Evolutionary conservation across 805 yeast genomes (phyloP), one percentile per base, ranked within the genome.

Genomic region (Vanderwaltozyma yarrowii): DNA sequence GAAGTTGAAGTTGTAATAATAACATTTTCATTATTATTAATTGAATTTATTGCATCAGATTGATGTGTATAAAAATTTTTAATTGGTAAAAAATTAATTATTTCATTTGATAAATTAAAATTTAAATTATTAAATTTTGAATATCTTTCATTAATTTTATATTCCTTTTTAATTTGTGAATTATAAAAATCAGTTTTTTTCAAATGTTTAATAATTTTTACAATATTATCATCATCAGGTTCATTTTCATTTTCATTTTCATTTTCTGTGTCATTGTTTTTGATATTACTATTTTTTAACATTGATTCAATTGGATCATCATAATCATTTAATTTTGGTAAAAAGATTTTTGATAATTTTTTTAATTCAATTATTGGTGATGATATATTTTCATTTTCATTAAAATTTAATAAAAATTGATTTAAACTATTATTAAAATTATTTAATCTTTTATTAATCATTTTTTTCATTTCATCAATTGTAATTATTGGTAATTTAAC

Each of bases 1-100:
- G 96, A 86, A 0, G 99, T 92, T 0, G 96, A 77, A 0, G 98
- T 92, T n/a, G 95, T 79, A 2, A 88, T 78, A 31, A 92, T 83
- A 4, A 87, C 86, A 58, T 88, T 78, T 34, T 73, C 65, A 0
- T 76, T 76, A 0, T 61, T 48, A 34, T 73, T 58, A 17, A 82
- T 59, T 0, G 78, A 70, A 38, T 78, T 70, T 2, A 88, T 56
- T 0, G 96, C 96, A 36, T 73, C 71, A 1, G 82, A 75, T 56
- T 92, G 99, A 61, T 92, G 99, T 0, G 74, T 56, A 56, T 86
- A 92, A 26, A 89, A 70, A 5, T 63, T 54, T 1, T 69, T 65
- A 9, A 65, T 62, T 32, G 65, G 60, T 12, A 86, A 58, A 0
- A 83, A 81, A 8, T 65, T 63, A 27, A 62, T 55, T 5, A 78